Percentiles rank a stretch among this genome's conserved stretches.
Evolutionary conservation across 2,329 filamentous ascomycete species (phyloP).

Genomic region (Cercospora sp.): DNA sequence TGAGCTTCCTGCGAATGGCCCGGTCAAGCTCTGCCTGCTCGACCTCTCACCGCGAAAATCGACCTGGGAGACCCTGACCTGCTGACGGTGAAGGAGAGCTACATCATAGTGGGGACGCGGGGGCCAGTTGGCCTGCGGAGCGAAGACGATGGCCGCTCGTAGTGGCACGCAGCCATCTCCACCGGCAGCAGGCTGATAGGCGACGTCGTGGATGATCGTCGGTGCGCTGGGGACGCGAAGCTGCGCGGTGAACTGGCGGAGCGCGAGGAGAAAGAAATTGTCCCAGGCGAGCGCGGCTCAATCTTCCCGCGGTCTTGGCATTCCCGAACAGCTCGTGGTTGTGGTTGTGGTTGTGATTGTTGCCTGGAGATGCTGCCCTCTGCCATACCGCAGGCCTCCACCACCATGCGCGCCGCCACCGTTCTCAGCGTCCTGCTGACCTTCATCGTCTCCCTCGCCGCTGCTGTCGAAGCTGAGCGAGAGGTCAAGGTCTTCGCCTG

Average conservation of each 20-base stretch:
- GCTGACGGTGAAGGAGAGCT: conserved; percentile 9
- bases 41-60: conserved; percentile 11
- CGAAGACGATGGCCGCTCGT: neutral
- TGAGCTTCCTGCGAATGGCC: conserved; percentile 5
- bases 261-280: neutral
- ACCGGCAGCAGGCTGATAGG: conserved; percentile 5
- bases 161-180: neutral
- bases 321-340: neutral
- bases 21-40: conserved; percentile 3
- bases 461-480: conserved; percentile 29
- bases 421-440: conserved; percentile 40
- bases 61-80: conserved; percentile 11
- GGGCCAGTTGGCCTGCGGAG: conserved; percentile 4
- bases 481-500: conserved; percentile 40
- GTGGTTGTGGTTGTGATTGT: conserved; percentile 5
- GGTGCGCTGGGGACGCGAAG: conserved; percentile 2
- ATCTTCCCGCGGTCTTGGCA: conserved; percentile 8
- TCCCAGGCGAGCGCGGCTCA: conserved; percentile 1
- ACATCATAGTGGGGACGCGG: conserved; percentile 19
- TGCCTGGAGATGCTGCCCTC: neutral
- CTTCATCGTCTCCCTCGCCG: conserved; percentile 38
- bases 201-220: neutral
- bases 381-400: conserved; percentile 20
- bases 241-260: neutral
- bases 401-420: conserved; percentile 41